Evolutionary conservation across 352 stramenopile species (phyloP), one percentile per base, ranked within the genome.

Genomic region (Globisporangium splendens): DNA sequence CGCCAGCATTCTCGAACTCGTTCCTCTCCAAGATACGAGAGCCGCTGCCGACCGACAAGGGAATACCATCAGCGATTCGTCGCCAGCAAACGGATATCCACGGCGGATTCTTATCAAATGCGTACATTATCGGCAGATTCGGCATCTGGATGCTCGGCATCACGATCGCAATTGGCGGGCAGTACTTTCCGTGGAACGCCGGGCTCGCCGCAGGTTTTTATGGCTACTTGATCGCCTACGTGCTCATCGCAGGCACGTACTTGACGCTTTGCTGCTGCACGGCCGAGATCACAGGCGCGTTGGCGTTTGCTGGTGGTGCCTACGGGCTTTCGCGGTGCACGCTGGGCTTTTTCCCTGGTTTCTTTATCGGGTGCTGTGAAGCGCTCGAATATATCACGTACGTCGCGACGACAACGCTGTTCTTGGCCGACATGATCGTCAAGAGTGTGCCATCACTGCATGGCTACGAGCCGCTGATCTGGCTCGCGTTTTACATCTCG

Each of bases 301-400:
- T 75, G 10, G 64, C 65, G 8, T 76, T 79, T 43, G 68, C 65
- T 17, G 70, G 70, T 4, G 70, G 70, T n/a, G 60, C 66, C 1
- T 78, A 71, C 24, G 70, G 70, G 2, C 59, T 78, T 11, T 58
- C 67, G 5, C 41, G 70, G 35, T 78, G 70, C 20, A 73, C 70
- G 35, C 28, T 72, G 0, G 63, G 70, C 3, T 78, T 78, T 42
- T 75, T 70, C 56, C 59, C 65, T 0, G 70, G 61, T 0, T 79
- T 74, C 47, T 66, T 75, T 41, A 60, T 78, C 14, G 70, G 70
- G 0, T 72, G 66, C 46, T 72, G 50, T 17, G 72, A 77, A 39
- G 63, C 60, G 14, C 65, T 81, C 42, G 68, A 83, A 38, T 78
- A 78, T 21, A 81, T 77, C 24, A 56, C 67, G 15, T 84, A 84